Conservation (phyloP, 164 flowering plant species). For the Macadamia integrifolia region DNA sequence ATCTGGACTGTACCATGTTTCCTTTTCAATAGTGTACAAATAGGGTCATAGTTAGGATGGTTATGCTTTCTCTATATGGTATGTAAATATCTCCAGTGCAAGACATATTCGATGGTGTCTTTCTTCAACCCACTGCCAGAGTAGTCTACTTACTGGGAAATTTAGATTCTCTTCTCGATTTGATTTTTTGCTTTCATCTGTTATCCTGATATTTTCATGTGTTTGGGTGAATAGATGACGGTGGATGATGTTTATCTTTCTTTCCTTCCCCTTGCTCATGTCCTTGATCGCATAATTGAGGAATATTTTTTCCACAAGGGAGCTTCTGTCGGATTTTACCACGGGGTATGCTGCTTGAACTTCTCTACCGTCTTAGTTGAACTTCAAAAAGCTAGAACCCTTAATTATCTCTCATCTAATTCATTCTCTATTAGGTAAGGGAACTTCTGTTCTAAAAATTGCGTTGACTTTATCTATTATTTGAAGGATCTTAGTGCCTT, state of each 20-base stretch:
- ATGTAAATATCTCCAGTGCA: too few species aligned
- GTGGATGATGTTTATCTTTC: slow-evolving; percentile 88
- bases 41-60: background rate
- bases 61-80: background rate
- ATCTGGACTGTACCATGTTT: background rate
- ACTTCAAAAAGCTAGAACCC: background rate
- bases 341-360: slow-evolving; percentile 59
- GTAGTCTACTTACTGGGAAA: too few species aligned
- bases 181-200: slow-evolving; percentile 2
- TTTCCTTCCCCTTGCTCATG: slow-evolving; percentile 93
- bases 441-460: background rate
- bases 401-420: background rate
- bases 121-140: too few species aligned
- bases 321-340: slow-evolving; percentile 94
- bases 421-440: background rate
- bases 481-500: slow-evolving; percentile 66
- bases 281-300: slow-evolving; percentile 90
- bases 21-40: background rate
- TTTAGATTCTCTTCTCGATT: background rate
- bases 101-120: background rate
- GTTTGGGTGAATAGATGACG: slow-evolving; percentile 58
- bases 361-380: background rate
- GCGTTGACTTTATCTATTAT: slow-evolving; percentile 3
- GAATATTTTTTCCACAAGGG: slow-evolving; percentile 88
- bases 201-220: slow-evolving; percentile 10